Evolutionary conservation across 2,329 filamentous ascomycete genomes (phyloP), one percentile per base, ranked within the genome.

Genomic region (Peltaster fructicola): DNA sequence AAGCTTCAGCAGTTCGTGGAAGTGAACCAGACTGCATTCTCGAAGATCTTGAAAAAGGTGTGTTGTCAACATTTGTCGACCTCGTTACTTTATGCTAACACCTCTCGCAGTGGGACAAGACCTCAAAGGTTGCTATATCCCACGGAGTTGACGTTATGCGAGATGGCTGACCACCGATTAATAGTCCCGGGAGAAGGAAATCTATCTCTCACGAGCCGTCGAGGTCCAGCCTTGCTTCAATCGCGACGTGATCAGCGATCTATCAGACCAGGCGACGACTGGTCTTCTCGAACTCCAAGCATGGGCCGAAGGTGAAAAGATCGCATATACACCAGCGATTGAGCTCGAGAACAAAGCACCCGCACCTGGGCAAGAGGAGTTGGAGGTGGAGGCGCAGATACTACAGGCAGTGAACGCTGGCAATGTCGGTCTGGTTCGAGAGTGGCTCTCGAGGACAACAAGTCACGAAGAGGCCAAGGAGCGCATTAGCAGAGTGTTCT

Each of bases 221-320:
- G 88, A 98, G 51, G 84, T 95, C 6, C 88, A 95, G 45, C 88
- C 88, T 5, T 95, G 90, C 52, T 98, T 95, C 64, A 95, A 98
- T 52, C 74, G 85, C 22, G 80, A 90, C 37, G 82, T 95, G 39
- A 91, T 98, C 45, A 91, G 84, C 52, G 85, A 91, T 44, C 65
- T 98, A 7, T 93, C 88, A 4, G 88, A 98, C 39, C 82, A 92
- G 55, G 88, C 88, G 6, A 95, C 88, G 1, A 93, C 82, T n/a
- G 90, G 82, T 40, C 59, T 92, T 17, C 74, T 95, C 39, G 88
- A 95, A 46, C 70, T 95, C 22, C 85, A 85, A 26, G 88, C 85
- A 17, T 95, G 85, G 85, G 82, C 84, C 11, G 88, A 98, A 52
- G 88, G 88, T 12, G 88, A 95, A 41, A 78, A 90, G 49, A 74